Evolutionary conservation across 352 stramenopile genomes (phyloP).

Genomic region (Phytophthora sp.): DNA sequence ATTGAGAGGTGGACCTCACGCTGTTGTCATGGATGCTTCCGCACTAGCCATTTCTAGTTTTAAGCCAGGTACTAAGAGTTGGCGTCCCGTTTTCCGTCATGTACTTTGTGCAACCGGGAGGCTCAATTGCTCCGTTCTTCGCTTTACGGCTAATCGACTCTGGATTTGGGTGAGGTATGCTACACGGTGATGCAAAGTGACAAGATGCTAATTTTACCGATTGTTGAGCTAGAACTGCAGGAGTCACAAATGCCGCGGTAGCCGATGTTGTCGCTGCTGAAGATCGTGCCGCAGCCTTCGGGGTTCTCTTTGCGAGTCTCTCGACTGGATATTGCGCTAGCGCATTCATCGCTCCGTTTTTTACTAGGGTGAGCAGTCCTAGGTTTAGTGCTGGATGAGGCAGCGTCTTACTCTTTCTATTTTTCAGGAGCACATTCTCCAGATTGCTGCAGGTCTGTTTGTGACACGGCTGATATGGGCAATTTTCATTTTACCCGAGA

Average conservation of each 20-base stretch:
- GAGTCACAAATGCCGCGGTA: slow-evolving; percentile 62
- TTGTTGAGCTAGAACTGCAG: slow-evolving; percentile 51
- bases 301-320: slow-evolving; percentile 56
- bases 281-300: slow-evolving; percentile 63
- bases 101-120: slow-evolving; percentile 62
- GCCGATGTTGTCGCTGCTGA: slow-evolving; percentile 62
- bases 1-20: no score
- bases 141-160: slow-evolving; percentile 57
- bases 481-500: slow-evolving; percentile 64
- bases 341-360: slow-evolving; percentile 56
- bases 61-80: slow-evolving; percentile 63
- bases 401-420: background rate
- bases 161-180: slow-evolving; percentile 54
- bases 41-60: slow-evolving; percentile 66
- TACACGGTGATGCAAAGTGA: no score
- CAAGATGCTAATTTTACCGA: no score
- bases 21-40: background rate
- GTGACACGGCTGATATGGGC: slow-evolving; percentile 60
- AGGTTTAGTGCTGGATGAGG: no score
- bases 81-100: slow-evolving; percentile 70
- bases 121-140: slow-evolving; percentile 71
- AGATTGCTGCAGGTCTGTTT: slow-evolving; percentile 52
- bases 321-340: slow-evolving; percentile 65
- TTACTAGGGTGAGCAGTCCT: slow-evolving; percentile 49
- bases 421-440: slow-evolving; percentile 54